These are phyloP conservation scores for Pseudoscleropodium purum DNA, from an alignment of 225 moss, liverwort and hornwort genomes.

Conservation along the genomic window DNA sequence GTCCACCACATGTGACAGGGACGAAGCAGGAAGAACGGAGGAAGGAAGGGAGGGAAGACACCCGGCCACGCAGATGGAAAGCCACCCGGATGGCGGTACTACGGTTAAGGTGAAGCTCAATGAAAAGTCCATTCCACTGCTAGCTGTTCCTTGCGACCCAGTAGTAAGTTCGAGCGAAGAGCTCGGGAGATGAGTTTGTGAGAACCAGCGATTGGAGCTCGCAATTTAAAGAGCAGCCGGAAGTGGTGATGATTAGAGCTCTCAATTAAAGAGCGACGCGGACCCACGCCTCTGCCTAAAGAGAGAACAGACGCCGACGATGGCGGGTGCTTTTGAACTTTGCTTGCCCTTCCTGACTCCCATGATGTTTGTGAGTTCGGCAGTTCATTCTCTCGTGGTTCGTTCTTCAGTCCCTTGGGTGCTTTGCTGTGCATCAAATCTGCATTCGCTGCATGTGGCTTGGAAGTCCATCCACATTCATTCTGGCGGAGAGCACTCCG, in stretches of 20 bases:
- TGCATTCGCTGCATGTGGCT: not conserved
- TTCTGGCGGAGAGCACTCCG: not conserved
- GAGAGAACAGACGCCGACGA: not conserved
- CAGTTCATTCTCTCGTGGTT: not conserved
- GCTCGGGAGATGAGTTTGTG: not conserved
- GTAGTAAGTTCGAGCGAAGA: not conserved
- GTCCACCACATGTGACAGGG: not conserved
- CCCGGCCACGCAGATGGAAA: not conserved
- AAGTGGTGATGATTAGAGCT: not conserved
- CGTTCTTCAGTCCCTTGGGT: not conserved
- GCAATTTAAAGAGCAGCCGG: slow-evolving; percentile 1
- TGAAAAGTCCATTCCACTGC: not conserved
- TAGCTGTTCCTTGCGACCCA: not conserved
- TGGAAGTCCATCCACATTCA: not conserved
- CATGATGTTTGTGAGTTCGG: not conserved
- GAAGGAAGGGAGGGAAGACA: not conserved
- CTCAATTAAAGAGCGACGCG: not conserved
- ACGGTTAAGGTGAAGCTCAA: not conserved
- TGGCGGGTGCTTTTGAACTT: not conserved
- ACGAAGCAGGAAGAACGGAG: not conserved
- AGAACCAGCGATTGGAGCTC: not conserved
- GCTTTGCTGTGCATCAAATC: not conserved
- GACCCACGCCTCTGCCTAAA: not conserved
- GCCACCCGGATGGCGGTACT: not conserved
- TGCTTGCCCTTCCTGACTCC: not conserved